Percentiles rank a stretch among this genome's conserved stretches.
phyloP scores from a whole-genome alignment of 2,329 filamentous ascomycete species.

The Colletotrichum sp. region DNA sequence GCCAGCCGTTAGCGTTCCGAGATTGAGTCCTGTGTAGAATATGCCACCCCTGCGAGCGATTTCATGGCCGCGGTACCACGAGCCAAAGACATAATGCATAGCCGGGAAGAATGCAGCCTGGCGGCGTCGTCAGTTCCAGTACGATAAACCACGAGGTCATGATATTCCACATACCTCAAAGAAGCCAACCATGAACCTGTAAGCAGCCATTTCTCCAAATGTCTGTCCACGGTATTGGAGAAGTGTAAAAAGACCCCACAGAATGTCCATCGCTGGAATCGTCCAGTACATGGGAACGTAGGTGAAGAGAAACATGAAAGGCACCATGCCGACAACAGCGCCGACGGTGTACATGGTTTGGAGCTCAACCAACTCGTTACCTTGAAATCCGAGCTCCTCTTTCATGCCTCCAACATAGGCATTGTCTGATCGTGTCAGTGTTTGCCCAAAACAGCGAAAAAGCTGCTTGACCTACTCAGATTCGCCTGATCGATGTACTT shows the following conservation, averaged over 20 bases:
- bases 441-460: slow-evolving; percentile 23
- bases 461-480: slow-evolving; percentile 21
- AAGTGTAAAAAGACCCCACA: slow-evolving; percentile 63
- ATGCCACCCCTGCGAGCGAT: slow-evolving; percentile 43
- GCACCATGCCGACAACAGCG: slow-evolving; percentile 30
- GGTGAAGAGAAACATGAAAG: slow-evolving; percentile 32
- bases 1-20: slow-evolving; percentile 49
- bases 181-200: slow-evolving; percentile 39
- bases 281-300: slow-evolving; percentile 32
- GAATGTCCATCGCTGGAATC: slow-evolving; percentile 42
- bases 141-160: slow-evolving; percentile 37
- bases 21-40: slow-evolving; percentile 47
- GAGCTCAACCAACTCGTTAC: slow-evolving; percentile 30
- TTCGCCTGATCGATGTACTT: slow-evolving; percentile 33
- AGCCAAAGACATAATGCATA: slow-evolving; percentile 44
- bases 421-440: slow-evolving; percentile 46
- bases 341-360: slow-evolving; percentile 30
- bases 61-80: slow-evolving; percentile 54
- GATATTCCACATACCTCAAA: slow-evolving; percentile 22
- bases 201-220: slow-evolving; percentile 24
- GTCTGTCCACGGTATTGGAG: slow-evolving; percentile 33
- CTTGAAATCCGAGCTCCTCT: slow-evolving; percentile 27
- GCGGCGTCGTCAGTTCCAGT: too few species aligned
- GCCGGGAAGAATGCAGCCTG: slow-evolving; percentile 35
- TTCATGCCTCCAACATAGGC: slow-evolving; percentile 34